These are phyloP conservation scores for Flaveria ramosissima DNA, from an alignment of 129 eudicot species.

Conservation along the genomic window DNA sequence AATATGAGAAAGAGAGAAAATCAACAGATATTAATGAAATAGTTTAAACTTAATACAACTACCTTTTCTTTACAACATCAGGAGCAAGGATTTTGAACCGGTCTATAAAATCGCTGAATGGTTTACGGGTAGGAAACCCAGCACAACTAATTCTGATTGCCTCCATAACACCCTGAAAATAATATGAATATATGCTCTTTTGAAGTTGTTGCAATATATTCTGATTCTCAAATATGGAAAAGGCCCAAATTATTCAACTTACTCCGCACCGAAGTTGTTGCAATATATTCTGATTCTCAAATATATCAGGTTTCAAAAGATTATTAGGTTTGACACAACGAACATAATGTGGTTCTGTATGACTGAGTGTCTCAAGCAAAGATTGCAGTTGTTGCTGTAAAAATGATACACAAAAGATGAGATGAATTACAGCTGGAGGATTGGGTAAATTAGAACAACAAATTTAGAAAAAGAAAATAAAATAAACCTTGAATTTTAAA, in stretches of 20 bases:
- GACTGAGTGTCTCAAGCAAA: slow-evolving; percentile 88
- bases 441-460: slow-evolving; percentile 7
- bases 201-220: too few species aligned
- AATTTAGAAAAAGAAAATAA: neutral
- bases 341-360: slow-evolving; percentile 90
- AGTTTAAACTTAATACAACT: slow-evolving; percentile 15
- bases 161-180: slow-evolving; percentile 89
- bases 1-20: slow-evolving; percentile 11
- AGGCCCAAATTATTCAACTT: slow-evolving; percentile 24
- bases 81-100: slow-evolving; percentile 82
- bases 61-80: slow-evolving; percentile 59
- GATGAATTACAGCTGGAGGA: neutral
- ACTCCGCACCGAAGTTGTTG: slow-evolving; percentile 99
- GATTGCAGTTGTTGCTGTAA: slow-evolving; percentile 88
- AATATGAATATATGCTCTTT: slow-evolving; percentile 5
- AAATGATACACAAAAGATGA: slow-evolving; percentile 1
- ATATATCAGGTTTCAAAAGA: slow-evolving; percentile 79
- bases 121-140: slow-evolving; percentile 87
- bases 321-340: slow-evolving; percentile 94
- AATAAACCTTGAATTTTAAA: slow-evolving; percentile 63
- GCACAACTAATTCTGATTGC: slow-evolving; percentile 96
- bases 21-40: neutral
- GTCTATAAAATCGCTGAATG: slow-evolving; percentile 63
- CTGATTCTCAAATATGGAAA: too few species aligned
- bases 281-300: slow-evolving; percentile 77